Base-by-base conservation (phyloP, 2,329 filamentous ascomycete species). In the Alternaria novae-zelandiae region DNA sequence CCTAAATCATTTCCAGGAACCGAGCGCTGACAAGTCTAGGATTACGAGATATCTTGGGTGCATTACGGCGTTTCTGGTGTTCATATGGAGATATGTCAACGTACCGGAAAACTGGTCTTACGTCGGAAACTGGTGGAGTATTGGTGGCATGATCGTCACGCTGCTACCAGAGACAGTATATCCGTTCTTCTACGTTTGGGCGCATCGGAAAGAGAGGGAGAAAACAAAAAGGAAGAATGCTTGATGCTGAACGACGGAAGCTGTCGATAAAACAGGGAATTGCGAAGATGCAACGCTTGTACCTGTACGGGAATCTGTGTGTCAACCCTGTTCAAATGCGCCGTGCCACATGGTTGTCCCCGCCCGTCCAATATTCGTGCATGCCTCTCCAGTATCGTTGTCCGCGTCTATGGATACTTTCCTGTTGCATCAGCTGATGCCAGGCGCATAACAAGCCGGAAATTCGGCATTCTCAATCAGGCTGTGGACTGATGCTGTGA, bases 31-130 rank as follows among this genome's bases (percentile, higher is more conserved):
- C 57, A 5, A 59, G 43, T 41, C 6, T 23, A 81, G 79, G 79
- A 66, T 81, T 7, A 81, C 78, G 7, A 70, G 79, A 30, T 81
- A 78, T 53, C 65, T 81, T 11, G 80, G 80, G 2, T 81, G 79
- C 46, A 76, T 76, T 3, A 78, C 75, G 6, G 80, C 80, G 1
- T 80, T 80, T 57, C 69, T 74, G 12, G 77, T 81, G 5, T 81
- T 82, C 63, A 73, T 76, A 25, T 81, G 79, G 80, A 66, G 80
- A 12, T 82, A 80, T 46, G 56, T 78, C 49, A 82, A 81, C 58
- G 71, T 73, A 7, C 79, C 80, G 3, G 62, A 77, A 63, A 81
- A 82, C 26, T 82, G 80, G 79, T 56, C 61, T 6, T 82, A 82
- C 59, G 79, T 82, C 8, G 77, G 73, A 0, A 77, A 67, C 28